phyloP scores from a whole-genome alignment of 1,284 basidiomycete species.

The Sporisorium sorghi region DNA sequence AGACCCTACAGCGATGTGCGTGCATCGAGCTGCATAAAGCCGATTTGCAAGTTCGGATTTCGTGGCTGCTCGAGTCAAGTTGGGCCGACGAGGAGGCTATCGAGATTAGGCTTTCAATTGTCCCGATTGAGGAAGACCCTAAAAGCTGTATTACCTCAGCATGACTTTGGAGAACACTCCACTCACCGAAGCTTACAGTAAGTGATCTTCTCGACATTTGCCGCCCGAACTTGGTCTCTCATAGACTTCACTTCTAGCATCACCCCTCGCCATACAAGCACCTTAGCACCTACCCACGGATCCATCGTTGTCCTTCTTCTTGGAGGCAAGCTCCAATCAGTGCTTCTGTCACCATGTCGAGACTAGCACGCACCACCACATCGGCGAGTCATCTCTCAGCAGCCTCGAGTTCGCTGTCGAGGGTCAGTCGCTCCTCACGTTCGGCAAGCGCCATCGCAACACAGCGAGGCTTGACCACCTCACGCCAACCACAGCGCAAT shows the following conservation, averaged over 20 bases:
- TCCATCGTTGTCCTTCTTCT: not conserved
- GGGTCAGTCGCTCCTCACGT: slow-evolving; percentile 1
- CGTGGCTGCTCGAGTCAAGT: slow-evolving; percentile 1
- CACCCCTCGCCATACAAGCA: too few relatives aligned
- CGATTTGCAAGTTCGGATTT: slow-evolving; percentile 28
- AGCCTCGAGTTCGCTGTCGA: slow-evolving; percentile 8
- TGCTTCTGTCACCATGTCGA: slow-evolving; percentile 16
- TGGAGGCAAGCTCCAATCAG: too few relatives aligned
- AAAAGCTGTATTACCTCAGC: slow-evolving; percentile 13
- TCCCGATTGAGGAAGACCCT: not conserved
- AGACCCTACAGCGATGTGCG: slow-evolving; percentile 30
- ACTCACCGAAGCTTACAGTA: slow-evolving; percentile 4
- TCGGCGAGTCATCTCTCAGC: slow-evolving; percentile 8
- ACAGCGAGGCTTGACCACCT: not conserved
- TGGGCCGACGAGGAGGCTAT: not conserved
- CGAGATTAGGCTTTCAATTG: not conserved
- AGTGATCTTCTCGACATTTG: not conserved
- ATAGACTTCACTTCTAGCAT: too few relatives aligned
- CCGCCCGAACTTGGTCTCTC: not conserved
- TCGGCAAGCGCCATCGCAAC: not conserved
- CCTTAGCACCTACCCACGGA: not conserved
- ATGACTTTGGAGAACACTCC: slow-evolving; percentile 24
- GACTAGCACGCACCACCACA: slow-evolving; percentile 17
- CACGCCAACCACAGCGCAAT: not conserved
- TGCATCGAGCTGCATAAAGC: slow-evolving; percentile 43